A percentile compares a stretch with the other conserved stretches of the same genome.
Evolutionary conservation across 1,284 basidiomycete species (phyloP).

Genomic region (Trichosporon coremiiforme): DNA sequence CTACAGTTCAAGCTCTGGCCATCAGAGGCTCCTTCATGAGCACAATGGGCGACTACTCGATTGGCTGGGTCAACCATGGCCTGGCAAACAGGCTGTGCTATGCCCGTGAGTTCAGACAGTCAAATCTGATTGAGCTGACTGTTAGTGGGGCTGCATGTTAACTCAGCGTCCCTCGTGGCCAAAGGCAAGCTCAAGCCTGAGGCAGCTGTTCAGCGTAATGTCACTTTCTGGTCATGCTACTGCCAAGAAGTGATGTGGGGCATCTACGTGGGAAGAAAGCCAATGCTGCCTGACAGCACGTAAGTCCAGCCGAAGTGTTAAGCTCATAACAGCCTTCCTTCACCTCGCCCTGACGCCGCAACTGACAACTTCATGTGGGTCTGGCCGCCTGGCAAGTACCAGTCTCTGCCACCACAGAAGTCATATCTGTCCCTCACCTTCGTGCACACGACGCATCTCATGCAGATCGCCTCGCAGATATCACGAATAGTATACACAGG

Average conservation of each 20-base stretch:
- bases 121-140: background rate
- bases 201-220: slow-evolving; percentile 31
- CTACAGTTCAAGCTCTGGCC: slow-evolving; percentile 64
- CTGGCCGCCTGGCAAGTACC: slow-evolving; percentile 29
- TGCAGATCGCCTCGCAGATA: slow-evolving; percentile 24
- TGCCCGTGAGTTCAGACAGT: slow-evolving; percentile 32
- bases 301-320: background rate
- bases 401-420: slow-evolving; percentile 19
- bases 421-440: slow-evolving; percentile 26
- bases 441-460: slow-evolving; percentile 24
- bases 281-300: slow-evolving; percentile 36
- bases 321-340: slow-evolving; percentile 30
- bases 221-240: slow-evolving; percentile 41
- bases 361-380: slow-evolving; percentile 36
- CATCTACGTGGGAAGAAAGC: slow-evolving; percentile 39
- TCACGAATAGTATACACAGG: slow-evolving; percentile 22
- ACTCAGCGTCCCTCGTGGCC: slow-evolving; percentile 31
- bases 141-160: slow-evolving; percentile 39
- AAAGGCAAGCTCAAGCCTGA: slow-evolving; percentile 33
- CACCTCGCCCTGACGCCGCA: slow-evolving; percentile 29
- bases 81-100: slow-evolving; percentile 34
- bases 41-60: slow-evolving; percentile 46
- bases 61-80: slow-evolving; percentile 41
- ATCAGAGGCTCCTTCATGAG: slow-evolving; percentile 66
- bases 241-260: slow-evolving; percentile 43